Evolutionary conservation across 2,329 filamentous ascomycete genomes (phyloP).

Genomic region (Colletotrichum liaoningense): DNA sequence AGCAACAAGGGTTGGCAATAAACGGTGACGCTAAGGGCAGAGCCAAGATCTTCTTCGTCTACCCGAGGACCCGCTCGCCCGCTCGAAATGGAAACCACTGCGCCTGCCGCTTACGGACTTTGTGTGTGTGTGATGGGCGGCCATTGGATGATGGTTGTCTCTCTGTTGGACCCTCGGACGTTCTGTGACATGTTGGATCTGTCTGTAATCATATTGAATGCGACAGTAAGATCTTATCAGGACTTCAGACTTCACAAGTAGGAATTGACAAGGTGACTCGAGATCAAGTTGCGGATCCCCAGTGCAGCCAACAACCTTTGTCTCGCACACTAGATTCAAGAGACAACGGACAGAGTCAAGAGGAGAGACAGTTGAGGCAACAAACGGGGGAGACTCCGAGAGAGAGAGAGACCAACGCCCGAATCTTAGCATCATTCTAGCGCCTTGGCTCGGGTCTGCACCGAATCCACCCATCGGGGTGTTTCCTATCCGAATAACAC

Average conservation of each 20-base stretch:
- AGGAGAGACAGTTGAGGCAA: neutral
- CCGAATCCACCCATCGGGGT: neutral
- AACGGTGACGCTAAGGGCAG: constrained; percentile 19
- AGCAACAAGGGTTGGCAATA: constrained; percentile 3
- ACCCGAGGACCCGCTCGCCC: constrained; percentile 25
- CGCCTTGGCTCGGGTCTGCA: constrained; percentile 27
- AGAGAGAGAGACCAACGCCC: neutral
- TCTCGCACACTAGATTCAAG: neutral
- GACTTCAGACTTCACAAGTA: neutral
- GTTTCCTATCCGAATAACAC: constrained; percentile 11
- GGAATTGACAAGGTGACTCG: neutral
- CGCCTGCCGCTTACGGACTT: constrained; percentile 1
- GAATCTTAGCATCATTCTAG: constrained; percentile 28
- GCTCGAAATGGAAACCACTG: constrained; percentile 27
- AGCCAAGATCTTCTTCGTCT: constrained; percentile 19
- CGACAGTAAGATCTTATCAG: neutral
- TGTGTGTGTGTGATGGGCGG: neutral
- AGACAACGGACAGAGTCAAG: neutral
- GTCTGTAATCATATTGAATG: neutral
- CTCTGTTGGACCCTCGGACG: neutral
- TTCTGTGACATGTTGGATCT: neutral
- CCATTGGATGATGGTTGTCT: constrained; percentile 1
- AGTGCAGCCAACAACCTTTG: neutral
- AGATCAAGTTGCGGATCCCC: neutral
- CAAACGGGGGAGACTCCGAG: neutral